Percentiles rank a stretch among this genome's conserved stretches.
Conservation (phyloP, 2,329 filamentous ascomycete species). For the Botrytis squamosa region DNA sequence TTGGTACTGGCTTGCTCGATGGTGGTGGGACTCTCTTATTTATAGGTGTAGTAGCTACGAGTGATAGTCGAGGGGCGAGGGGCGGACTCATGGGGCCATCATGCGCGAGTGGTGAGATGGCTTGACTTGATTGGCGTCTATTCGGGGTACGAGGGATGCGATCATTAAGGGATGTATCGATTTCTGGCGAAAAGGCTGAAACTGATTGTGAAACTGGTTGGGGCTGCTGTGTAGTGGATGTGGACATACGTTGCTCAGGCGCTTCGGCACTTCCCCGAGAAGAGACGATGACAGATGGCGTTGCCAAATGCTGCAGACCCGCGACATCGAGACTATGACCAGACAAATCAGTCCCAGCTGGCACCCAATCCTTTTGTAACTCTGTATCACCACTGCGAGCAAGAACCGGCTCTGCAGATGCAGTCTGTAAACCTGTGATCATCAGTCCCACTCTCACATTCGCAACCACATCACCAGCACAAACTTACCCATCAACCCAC, state of each 20-base stretch:
- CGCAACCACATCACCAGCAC: neutral
- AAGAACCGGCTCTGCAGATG: neutral
- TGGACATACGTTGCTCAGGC: neutral
- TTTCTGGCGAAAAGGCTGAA: neutral
- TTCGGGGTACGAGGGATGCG: neutral
- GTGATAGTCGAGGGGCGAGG: neutral
- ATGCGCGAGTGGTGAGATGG: neutral
- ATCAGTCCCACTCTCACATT: neutral
- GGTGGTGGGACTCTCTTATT: neutral
- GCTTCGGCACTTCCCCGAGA: neutral
- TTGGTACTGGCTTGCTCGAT: neutral
- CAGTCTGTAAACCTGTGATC: neutral
- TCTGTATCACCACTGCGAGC: neutral
- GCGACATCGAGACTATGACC: neutral
- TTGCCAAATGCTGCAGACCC: neutral
- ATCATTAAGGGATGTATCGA: neutral
- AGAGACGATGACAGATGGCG: neutral
- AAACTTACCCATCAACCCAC: neutral
- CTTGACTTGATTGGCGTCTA: neutral
- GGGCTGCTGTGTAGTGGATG: neutral
- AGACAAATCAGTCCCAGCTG: neutral
- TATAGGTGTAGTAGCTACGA: neutral
- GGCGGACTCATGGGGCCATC: neutral
- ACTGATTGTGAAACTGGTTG: neutral
- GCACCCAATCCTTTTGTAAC: neutral